A percentile compares a stretch with the other conserved stretches of the same genome.
phyloP scores from a whole-genome alignment of 768 basidiomycete species.

The Holtermanniella nyarrowii region DNA sequence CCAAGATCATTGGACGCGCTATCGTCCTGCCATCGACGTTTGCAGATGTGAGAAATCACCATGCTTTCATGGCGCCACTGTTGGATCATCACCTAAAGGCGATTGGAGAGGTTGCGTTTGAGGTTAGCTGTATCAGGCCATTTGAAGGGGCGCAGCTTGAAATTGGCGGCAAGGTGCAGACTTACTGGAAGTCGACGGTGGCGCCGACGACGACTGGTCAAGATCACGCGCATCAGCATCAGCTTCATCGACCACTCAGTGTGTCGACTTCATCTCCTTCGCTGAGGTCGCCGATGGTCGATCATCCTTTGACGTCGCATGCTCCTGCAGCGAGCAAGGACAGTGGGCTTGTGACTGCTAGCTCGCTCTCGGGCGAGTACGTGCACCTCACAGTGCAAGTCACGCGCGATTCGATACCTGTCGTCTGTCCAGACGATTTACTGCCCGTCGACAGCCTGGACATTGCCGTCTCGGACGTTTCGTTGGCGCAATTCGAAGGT shows the following conservation, averaged over 20 bases:
- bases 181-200: constrained; percentile 84
- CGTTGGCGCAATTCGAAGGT: constrained; percentile 63
- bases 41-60: constrained; percentile 43
- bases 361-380: constrained; percentile 82
- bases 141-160: constrained; percentile 88
- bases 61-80: constrained; percentile 52
- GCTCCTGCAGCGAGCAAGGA: constrained; percentile 15
- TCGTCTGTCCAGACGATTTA: constrained; percentile 64
- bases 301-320: constrained; percentile 1
- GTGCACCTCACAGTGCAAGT: constrained; percentile 79
- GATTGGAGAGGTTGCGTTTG: constrained; percentile 90
- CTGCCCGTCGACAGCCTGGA: constrained; percentile 65
- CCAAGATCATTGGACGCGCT: constrained; percentile 88
- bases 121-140: constrained; percentile 71
- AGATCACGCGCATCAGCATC: constrained; percentile 42
- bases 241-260: constrained; percentile 39
- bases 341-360: constrained; percentile 56
- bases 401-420: constrained; percentile 82
- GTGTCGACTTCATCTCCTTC: constrained; percentile 36
- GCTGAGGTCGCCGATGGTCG: constrained; percentile 18
- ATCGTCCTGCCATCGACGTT: constrained; percentile 72
- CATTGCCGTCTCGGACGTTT: constrained; percentile 73
- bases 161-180: constrained; percentile 89
- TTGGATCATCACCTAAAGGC: constrained; percentile 85
- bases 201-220: constrained; percentile 45